A percentile compares a stretch with the other conserved stretches of the same genome.
These are phyloP conservation scores for Soucietia sequanensis DNA, from an alignment of 805 yeast genomes.

Conservation along the genomic window DNA sequence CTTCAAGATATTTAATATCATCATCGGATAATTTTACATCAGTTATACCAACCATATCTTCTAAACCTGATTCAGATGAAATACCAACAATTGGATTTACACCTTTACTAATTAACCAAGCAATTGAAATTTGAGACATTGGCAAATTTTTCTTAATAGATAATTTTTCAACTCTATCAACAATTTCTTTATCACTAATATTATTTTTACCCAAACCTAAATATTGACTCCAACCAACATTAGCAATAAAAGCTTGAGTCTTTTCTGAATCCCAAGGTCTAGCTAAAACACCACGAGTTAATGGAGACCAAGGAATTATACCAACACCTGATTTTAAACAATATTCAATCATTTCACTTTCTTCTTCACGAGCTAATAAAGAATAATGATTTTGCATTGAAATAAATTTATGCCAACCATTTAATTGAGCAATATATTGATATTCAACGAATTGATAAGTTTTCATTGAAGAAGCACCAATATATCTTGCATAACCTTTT, in stretches of 20 bases:
- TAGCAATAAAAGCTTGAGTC: conserved; percentile 3
- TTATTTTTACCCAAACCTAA: conserved; percentile 2
- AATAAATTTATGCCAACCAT: conserved; percentile 4
- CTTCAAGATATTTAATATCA: conserved; percentile 11
- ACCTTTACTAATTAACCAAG: conserved; percentile 19
- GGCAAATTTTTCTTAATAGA: conserved; percentile 38
- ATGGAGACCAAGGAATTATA: conserved; percentile 58
- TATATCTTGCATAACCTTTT: conserved; percentile 7
- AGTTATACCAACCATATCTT: conserved; percentile 11
- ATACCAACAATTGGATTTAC: conserved; percentile 17
- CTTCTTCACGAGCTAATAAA: conserved; percentile 6
- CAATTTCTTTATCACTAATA: conserved; percentile 10
- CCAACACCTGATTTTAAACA: conserved; percentile 55
- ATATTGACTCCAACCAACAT: conserved; percentile 6
- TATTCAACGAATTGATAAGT: not conserved
- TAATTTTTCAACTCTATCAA: conserved; percentile 16
- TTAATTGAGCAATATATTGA: not conserved
- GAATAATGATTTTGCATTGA: conserved; percentile 7
- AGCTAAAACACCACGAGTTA: conserved; percentile 52
- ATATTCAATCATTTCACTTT: conserved; percentile 27
- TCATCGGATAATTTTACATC: conserved; percentile 9
- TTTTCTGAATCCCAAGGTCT: conserved; percentile 33
- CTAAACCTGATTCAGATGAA: conserved; percentile 14
- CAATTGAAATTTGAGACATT: conserved; percentile 38
- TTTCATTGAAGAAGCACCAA: conserved; percentile 10